Percentiles rank a stretch among this genome's conserved stretches.
Evolutionary conservation across 805 yeast species (phyloP).

Genomic region (Groenewaldozyma tartarivorans): DNA sequence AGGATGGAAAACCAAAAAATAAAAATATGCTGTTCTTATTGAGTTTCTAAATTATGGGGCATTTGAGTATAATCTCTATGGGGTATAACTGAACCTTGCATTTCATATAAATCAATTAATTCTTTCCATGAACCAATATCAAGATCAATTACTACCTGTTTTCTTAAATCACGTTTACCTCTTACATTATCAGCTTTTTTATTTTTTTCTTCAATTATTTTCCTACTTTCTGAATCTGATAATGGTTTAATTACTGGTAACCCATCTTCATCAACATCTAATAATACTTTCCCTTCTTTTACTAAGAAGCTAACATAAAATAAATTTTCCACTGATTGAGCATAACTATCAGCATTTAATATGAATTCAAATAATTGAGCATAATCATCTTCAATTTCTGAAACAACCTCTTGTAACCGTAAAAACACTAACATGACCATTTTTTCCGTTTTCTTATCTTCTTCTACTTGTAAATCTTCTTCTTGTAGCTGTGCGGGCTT

Average conservation of each 20-base stretch:
- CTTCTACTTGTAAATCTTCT: conserved; percentile 39
- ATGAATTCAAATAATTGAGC: conserved; percentile 58
- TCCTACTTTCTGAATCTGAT: conserved; percentile 4
- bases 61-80: conserved; percentile 13
- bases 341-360: conserved; percentile 66
- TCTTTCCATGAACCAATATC: conserved; percentile 58
- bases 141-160: conserved; percentile 66
- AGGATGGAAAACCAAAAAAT: conserved; percentile 1
- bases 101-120: conserved; percentile 44
- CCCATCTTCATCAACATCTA: conserved; percentile 37
- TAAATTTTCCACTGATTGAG: conserved; percentile 74
- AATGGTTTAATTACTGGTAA: conserved; percentile 18
- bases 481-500: conserved; percentile 41
- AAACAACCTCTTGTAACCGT: conserved; percentile 28
- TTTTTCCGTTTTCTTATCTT: conserved; percentile 54
- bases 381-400: conserved; percentile 21
- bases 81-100: conserved; percentile 46
- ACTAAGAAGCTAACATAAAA: conserved; percentile 76
- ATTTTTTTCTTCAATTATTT: conserved; percentile 6
- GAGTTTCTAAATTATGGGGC: neutral
- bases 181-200: conserved; percentile 10
- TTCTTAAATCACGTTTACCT: neutral
- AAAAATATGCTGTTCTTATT: neutral
- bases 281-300: conserved; percentile 53
- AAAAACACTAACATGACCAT: conserved; percentile 44